Evolutionary conservation across 2,329 filamentous ascomycete species (phyloP), one percentile per base, ranked within the genome.

Genomic region (Pyrenophora teres): DNA sequence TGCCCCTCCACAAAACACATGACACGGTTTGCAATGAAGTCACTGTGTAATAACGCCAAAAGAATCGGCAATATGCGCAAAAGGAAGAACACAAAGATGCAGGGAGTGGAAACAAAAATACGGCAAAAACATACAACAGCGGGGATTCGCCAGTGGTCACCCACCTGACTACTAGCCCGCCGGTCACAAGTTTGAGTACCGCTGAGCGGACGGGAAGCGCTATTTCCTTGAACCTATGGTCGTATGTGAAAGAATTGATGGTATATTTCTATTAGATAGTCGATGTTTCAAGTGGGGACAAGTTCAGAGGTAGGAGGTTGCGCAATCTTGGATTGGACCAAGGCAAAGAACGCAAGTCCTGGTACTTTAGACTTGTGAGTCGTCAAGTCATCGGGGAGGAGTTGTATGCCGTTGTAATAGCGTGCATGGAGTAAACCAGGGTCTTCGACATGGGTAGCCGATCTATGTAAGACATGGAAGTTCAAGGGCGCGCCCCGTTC

Each of bases 401-500:
- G 19, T 39, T 12, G 27, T n/a, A 27, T 48, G 49, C 49, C 32
- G 49, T 52, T 39, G n/a, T 19, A 48, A 54, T 54, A 50, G 36
- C 46, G 36, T 49, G 39, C 39, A 42, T 49, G 45, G 38, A 39
- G 16, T 35, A 16, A 35, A 54, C 53, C 38, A 46, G 56, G 56
- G 36, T 57, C 30, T 23, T 46, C 16, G 39, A 54, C 56, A 59
- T 52, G 54, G 50, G 45, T 59, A 47, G 42, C 46, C 50, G 50
- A 53, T 46, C 21, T 30, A 36, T 46, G 45, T 50, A 33, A 40
- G 25, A 56, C 35, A 55, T 15, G 19, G 36, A 44, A 40, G 45
- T 50, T 47, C 46, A 35, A 43, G 42, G 46, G 38, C 33, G 25
- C 54, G 55, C 41, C 44, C 48, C 52, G 42, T 52, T 43, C 48